Evolutionary conservation across 805 yeast species (phyloP).

Genomic region (Pichia kluyveri): DNA sequence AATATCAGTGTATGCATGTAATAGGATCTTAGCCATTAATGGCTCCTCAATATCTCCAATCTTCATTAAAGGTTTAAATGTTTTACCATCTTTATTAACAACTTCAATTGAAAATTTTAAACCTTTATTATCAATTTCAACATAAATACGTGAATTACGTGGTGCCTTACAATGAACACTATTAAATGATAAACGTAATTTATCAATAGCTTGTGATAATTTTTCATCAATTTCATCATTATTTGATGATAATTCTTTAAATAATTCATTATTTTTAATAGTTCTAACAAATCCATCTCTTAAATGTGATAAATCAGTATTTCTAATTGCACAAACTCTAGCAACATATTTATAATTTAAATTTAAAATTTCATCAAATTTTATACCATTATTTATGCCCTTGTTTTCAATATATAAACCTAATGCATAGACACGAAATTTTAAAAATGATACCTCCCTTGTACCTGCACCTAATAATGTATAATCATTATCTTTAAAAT

Average conservation of each 20-base stretch:
- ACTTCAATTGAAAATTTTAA: not conserved
- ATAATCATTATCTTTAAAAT: not conserved
- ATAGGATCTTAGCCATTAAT: conserved; percentile 53
- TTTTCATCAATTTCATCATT: conserved; percentile 25
- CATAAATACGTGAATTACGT: conserved; percentile 56
- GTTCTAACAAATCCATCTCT: conserved; percentile 85
- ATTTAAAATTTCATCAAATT: conserved; percentile 39
- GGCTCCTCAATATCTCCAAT: conserved; percentile 62
- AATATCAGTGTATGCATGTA: conserved; percentile 70
- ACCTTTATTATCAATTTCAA: conserved; percentile 38
- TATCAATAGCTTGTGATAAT: conserved; percentile 44
- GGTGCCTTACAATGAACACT: conserved; percentile 59
- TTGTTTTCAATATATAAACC: conserved; percentile 69
- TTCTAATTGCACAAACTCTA: conserved; percentile 77
- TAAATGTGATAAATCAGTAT: conserved; percentile 84
- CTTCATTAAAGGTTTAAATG: conserved; percentile 1
- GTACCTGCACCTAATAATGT: conserved; percentile 68
- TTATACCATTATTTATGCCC: conserved; percentile 35
- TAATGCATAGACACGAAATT: conserved; percentile 77
- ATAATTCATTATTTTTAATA: conserved; percentile 55
- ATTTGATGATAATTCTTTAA: conserved; percentile 36
- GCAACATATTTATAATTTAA: conserved; percentile 56
- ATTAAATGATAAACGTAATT: conserved; percentile 52
- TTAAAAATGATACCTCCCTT: conserved; percentile 73
- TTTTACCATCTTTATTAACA: conserved; percentile 7